Conservation (phyloP, 768 basidiomycete genomes). For the Exidia glandulosa region DNA sequence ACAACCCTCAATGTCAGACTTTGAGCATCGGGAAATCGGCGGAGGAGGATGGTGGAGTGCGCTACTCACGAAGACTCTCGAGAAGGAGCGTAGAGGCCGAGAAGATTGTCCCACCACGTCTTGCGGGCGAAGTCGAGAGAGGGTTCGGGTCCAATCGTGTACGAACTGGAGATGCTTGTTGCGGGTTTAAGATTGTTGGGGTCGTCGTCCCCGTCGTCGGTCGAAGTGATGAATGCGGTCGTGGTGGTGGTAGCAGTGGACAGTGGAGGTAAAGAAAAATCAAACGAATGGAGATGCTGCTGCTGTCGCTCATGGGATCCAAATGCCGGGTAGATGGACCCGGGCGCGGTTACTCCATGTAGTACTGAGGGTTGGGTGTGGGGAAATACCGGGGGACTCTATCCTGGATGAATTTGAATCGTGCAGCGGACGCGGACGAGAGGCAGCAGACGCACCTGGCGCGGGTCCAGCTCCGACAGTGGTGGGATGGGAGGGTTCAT, state of each 20-base stretch:
- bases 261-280: not conserved
- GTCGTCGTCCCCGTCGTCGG: not conserved
- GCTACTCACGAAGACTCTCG: constrained; percentile 24
- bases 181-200: not conserved
- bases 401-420: not conserved
- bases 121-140: constrained; percentile 57
- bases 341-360: not conserved
- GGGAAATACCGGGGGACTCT: not conserved
- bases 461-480: not conserved
- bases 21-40: constrained; percentile 34
- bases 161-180: not conserved
- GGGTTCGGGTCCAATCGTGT: constrained; percentile 38
- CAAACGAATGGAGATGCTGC: not conserved
- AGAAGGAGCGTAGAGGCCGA: constrained; percentile 37
- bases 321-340: not conserved
- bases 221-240: not conserved
- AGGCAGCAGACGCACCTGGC: not conserved
- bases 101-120: constrained; percentile 70
- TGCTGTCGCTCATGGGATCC: not conserved
- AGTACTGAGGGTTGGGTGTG: not conserved
- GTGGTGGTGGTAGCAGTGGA: not conserved
- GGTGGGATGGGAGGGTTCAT: not conserved
- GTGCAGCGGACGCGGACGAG: not conserved
- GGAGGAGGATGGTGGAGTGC: too few relatives aligned
- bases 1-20: not conserved